These are phyloP conservation scores for Fusarium sp. DNA, from an alignment of 2,329 filamentous ascomycete genomes.

Conservation along the genomic window DNA sequence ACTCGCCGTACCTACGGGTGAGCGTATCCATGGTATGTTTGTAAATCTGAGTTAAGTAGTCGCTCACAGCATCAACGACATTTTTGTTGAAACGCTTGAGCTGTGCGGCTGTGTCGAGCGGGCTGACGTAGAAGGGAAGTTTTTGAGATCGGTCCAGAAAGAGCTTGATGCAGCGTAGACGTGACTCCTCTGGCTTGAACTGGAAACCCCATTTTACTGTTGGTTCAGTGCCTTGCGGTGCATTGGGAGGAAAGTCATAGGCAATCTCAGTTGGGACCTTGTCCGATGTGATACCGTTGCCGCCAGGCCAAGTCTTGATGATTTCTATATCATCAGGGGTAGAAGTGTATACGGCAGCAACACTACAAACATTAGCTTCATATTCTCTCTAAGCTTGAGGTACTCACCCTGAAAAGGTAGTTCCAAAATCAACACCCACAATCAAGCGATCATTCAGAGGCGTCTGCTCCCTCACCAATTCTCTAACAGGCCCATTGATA, in stretches of 20 bases:
- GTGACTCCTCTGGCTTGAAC: constrained; percentile 78
- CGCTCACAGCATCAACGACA: constrained; percentile 79
- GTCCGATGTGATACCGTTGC: constrained; percentile 86
- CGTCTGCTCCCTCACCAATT: constrained; percentile 60
- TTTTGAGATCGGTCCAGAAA: constrained; percentile 84
- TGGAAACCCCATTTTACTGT: constrained; percentile 82
- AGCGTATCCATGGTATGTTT: constrained; percentile 81
- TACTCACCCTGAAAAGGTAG: constrained; percentile 80
- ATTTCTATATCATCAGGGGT: constrained; percentile 83
- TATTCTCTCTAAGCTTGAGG: background rate
- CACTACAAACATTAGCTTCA: constrained; percentile 44
- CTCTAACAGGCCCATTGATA: constrained; percentile 67
- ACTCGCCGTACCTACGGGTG: constrained; percentile 76
- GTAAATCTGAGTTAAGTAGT: constrained; percentile 80
- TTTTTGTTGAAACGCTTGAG: constrained; percentile 78
- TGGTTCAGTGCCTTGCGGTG: constrained; percentile 51
- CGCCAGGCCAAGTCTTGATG: constrained; percentile 85
- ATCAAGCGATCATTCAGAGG: constrained; percentile 70
- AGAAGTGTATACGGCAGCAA: constrained; percentile 76
- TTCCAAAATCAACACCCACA: constrained; percentile 83
- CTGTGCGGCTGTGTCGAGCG: constrained; percentile 78
- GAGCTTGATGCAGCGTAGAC: constrained; percentile 83
- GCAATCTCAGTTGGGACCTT: constrained; percentile 86
- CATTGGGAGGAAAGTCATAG: constrained; percentile 54
- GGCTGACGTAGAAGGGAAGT: constrained; percentile 81